A percentile compares a stretch with the other conserved stretches of the same genome.
phyloP scores from a whole-genome alignment of 2,329 filamentous ascomycete genomes.

The Colletotrichum sp. region DNA sequence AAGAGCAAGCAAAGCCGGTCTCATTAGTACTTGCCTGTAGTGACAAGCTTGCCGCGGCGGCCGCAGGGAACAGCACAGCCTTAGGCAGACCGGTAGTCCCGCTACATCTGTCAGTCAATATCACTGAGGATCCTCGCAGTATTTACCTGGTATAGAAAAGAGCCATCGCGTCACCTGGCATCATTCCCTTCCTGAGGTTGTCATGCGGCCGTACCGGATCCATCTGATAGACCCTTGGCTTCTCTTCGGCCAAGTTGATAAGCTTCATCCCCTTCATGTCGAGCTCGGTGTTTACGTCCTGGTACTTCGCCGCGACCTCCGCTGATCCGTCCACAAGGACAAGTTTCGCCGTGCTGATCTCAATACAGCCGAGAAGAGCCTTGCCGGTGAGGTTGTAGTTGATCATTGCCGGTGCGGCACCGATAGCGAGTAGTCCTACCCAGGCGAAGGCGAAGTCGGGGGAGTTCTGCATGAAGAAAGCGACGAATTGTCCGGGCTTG shows the following conservation, averaged over 20 bases:
- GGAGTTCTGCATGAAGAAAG: constrained; percentile 71
- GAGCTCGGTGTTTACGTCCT: constrained; percentile 60
- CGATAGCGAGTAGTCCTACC: constrained; percentile 69
- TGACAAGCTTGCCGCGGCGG: constrained; percentile 35
- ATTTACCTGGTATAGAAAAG: constrained; percentile 68
- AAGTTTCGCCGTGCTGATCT: constrained; percentile 59
- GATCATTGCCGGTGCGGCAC: constrained; percentile 72
- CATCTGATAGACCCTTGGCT: constrained; percentile 43
- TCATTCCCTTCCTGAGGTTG: constrained; percentile 56
- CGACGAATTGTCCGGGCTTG: constrained; percentile 64
- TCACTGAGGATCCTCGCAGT: rapidly evolving
- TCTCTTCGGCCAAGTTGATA: constrained; percentile 46
- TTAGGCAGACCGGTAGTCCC: constrained; percentile 81
- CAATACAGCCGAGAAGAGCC: constrained; percentile 69
- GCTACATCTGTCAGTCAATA: constrained; percentile 34
- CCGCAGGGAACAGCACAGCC: constrained; percentile 65
- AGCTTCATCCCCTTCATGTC: constrained; percentile 56
- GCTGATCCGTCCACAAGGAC: constrained; percentile 64
- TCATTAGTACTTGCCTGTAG: not conserved
- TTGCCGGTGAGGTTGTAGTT: constrained; percentile 72
- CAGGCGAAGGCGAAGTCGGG: constrained; percentile 71
- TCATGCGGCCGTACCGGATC: constrained; percentile 59
- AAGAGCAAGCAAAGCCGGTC: not conserved
- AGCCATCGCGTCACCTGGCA: constrained; percentile 59
- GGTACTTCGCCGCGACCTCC: constrained; percentile 60